Percentiles rank a stretch among this genome's conserved stretches.
phyloP scores from a whole-genome alignment of 305 asterid species.

The Andrographis paniculata region DNA sequence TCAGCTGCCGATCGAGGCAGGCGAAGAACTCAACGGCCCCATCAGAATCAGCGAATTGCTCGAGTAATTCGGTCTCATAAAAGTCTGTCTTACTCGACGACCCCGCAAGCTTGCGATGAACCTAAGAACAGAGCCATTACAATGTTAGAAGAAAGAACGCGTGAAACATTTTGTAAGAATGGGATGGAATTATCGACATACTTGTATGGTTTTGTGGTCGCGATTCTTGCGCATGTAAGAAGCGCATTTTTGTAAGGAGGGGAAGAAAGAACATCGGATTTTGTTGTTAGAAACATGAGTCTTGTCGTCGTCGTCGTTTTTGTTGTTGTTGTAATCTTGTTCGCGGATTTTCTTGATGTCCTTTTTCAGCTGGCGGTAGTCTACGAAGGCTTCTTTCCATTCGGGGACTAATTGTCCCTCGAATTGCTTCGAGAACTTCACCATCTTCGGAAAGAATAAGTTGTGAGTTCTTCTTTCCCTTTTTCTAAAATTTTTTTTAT shows the following conservation, averaged over 20 bases:
- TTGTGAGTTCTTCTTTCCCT: too few species aligned
- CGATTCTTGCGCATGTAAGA: constrained; percentile 30
- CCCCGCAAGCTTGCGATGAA: constrained; percentile 49
- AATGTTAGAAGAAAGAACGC: neutral
- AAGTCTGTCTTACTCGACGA: constrained; percentile 41
- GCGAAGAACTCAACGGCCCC: constrained; percentile 67
- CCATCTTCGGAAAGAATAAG: constrained; percentile 51
- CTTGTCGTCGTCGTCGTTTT: constrained; percentile 14
- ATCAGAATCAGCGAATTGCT: constrained; percentile 61
- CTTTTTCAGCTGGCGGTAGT: constrained; percentile 71
- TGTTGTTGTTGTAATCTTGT: constrained; percentile 13
- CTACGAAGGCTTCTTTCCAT: constrained; percentile 96
- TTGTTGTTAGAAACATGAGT: too few species aligned
- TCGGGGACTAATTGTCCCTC: constrained; percentile 86
- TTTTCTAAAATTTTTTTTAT: too few species aligned
- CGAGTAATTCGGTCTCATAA: constrained; percentile 75
- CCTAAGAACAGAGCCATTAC: constrained; percentile 37
- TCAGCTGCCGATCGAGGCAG: constrained; percentile 70
- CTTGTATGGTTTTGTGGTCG: constrained; percentile 24
- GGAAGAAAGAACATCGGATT: constrained; percentile 18
- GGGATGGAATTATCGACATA: constrained; percentile 38
- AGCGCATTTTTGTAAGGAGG: constrained; percentile 30
- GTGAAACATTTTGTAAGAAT: neutral
- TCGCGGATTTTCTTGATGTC: constrained; percentile 64
- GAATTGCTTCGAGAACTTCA: constrained; percentile 82